Base-by-base conservation (phyloP, 2,329 filamentous ascomycete species). In the Stagonosporopsis rhizophila region DNA sequence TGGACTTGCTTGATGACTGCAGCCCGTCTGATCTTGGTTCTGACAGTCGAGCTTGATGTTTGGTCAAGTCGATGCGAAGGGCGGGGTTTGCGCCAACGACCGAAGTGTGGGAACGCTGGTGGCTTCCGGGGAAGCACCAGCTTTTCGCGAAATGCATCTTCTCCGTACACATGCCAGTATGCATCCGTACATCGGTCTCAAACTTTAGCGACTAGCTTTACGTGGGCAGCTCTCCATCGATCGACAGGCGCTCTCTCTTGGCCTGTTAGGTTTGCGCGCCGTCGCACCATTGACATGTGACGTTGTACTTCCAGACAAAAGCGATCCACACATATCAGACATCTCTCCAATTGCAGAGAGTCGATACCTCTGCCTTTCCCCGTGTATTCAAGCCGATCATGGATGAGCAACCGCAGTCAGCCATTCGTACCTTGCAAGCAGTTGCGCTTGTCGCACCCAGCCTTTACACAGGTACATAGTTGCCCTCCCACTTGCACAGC, bases 401-500 rank as follows among this genome's bases (percentile, higher is more conserved):
- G 44, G 17, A n/a, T 20, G 50, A 48, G 4, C 17, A 14, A 9
- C 44, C 23, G 4, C 44, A 12, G n/a, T 17, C 25, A 4, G n/a
- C 39, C 8, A 19, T 60, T 14, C 28, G 52, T 15, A 35, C 56
- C 20, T 22, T 66, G 4, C 67, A 68, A 41, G 52, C 59, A 1
- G 40, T 71, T 19, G 69, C 62, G 28, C 66, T 64, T 8, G 64
- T 61, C 14, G 62, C 66, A 6, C 68, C 66, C 20, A 63, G 66
- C 7, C 47, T 72, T 12, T 71, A 70, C 40, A 68, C 60, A 37
- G 67, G 67, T 66, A 63, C 2, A 51, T 4, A 2, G 15, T 12
- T 28, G 19, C 22, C 15, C 40, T 23, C 17, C 34, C 17, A 9
- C 14, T 12, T 34, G 39, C 34, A 9, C 27, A 14, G 27, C 3